Evolutionary conservation across 305 asterid species (phyloP).

Genomic region (Fraxinus baroniana): DNA sequence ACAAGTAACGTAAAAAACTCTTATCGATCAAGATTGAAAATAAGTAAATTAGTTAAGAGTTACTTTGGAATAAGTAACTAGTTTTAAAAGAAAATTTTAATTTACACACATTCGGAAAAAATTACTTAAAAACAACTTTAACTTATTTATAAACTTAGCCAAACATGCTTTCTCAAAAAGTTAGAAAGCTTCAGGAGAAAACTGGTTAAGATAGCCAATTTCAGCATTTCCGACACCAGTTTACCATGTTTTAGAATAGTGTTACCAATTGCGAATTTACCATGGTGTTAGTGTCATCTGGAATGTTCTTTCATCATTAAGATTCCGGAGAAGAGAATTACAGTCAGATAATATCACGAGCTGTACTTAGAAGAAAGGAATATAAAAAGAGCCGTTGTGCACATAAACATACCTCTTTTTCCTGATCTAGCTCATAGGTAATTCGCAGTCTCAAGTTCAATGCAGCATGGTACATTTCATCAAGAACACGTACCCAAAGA

Average conservation of each 20-base stretch:
- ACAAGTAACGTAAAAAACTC: background rate
- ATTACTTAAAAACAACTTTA: background rate
- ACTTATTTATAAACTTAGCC: background rate
- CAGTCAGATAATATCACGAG: background rate
- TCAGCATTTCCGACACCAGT: background rate
- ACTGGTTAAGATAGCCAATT: background rate
- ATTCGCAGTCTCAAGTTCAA: constrained; percentile 75
- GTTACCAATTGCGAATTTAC: background rate
- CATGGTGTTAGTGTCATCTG: background rate
- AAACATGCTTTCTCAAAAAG: background rate
- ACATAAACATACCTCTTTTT: constrained; percentile 55
- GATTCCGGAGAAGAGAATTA: background rate
- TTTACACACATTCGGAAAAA: background rate
- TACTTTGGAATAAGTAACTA: background rate
- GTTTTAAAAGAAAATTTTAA: background rate
- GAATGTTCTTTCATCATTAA: background rate
- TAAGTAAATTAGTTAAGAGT: background rate
- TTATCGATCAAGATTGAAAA: background rate
- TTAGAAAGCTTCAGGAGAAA: background rate
- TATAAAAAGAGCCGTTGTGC: background rate
- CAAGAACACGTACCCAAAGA: constrained; percentile 47
- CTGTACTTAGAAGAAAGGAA: background rate
- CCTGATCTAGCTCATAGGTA: constrained; percentile 57
- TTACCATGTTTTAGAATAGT: background rate
- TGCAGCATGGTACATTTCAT: constrained; percentile 85